Conservation (phyloP, 208 protist species). For the Acanthamoeba triangularis region DNA sequence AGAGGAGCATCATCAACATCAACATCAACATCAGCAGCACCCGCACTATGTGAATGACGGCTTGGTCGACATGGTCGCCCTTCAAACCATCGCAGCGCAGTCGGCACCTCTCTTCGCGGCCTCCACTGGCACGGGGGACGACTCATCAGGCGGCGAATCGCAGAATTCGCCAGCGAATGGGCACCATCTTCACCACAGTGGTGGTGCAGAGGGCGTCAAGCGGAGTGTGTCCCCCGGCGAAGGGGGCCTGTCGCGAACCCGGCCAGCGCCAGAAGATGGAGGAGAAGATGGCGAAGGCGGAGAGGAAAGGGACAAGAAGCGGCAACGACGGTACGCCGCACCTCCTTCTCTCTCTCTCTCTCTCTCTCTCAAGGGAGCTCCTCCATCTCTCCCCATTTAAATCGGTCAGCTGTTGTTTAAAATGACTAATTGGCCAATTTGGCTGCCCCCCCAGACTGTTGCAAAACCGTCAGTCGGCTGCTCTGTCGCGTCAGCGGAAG, state of each 20-base stretch:
- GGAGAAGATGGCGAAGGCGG: background rate
- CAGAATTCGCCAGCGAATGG: background rate
- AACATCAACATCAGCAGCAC: background rate
- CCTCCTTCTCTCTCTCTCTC: too few relatives aligned
- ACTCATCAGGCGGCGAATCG: too few relatives aligned
- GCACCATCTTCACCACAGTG: background rate
- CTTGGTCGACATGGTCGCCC: background rate
- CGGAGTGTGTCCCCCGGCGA: background rate
- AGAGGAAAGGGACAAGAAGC: background rate
- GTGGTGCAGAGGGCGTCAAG: background rate
- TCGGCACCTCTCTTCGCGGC: background rate
- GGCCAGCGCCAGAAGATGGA: background rate
- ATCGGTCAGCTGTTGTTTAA: too few relatives aligned
- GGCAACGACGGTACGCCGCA: background rate
- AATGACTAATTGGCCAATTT: too few relatives aligned
- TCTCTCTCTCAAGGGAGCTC: too few relatives aligned
- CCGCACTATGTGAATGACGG: background rate
- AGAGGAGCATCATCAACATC: background rate
- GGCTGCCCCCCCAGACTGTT: background rate
- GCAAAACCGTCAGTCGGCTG: slow-evolving; percentile 53
- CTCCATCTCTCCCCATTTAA: too few relatives aligned
- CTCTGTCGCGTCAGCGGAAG: slow-evolving; percentile 53
- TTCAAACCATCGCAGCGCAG: background rate
- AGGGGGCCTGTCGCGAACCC: background rate
- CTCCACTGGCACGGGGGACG: too few relatives aligned